Percentiles rank a stretch among this genome's conserved stretches.
Evolutionary conservation across 2,329 filamentous ascomycete genomes (phyloP).

Genomic region (Stagonosporopsis cucurbitacearum): DNA sequence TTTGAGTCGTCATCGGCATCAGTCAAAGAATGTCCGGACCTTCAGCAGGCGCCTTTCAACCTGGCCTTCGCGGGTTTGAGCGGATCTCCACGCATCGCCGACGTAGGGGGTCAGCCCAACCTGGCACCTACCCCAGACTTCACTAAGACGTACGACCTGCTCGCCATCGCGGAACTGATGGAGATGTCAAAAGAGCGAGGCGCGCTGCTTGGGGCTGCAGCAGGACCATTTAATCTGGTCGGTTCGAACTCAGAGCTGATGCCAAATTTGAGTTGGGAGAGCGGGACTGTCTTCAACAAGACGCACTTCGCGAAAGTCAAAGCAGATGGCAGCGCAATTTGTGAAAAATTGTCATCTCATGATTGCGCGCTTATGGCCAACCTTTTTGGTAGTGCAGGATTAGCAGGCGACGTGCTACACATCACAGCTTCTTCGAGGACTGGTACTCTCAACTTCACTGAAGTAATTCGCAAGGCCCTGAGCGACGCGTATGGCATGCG

Average conservation of each 20-base stretch:
- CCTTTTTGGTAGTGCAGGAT: conserved; percentile 21
- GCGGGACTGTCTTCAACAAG: conserved; percentile 6
- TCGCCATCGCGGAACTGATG: conserved; percentile 19
- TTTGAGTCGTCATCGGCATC: conserved; percentile 7
- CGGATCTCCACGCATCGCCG: conserved; percentile 51
- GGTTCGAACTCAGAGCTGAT: conserved; percentile 26
- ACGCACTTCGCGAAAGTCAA: conserved; percentile 20
- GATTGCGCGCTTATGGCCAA: conserved; percentile 29
- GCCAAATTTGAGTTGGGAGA: conserved; percentile 20
- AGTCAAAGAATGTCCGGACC: conserved; percentile 47
- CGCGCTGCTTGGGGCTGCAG: conserved; percentile 25
- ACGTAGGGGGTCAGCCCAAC: conserved; percentile 54
- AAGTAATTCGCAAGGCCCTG: conserved; percentile 21
- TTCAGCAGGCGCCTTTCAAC: conserved; percentile 47
- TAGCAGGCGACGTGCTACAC: conserved; percentile 19
- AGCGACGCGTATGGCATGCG: conserved; percentile 8
- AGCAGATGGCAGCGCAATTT: conserved; percentile 6
- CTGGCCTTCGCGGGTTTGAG: conserved; percentile 51
- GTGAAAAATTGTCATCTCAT: conserved; percentile 17
- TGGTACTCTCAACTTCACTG: conserved; percentile 22
- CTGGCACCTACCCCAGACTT: conserved; percentile 22
- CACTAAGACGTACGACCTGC: conserved; percentile 16
- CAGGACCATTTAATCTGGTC: conserved; percentile 24
- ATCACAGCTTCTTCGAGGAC: conserved; percentile 20
- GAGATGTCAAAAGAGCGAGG: conserved; percentile 19